phyloP scores from a whole-genome alignment of 768 basidiomycete genomes.

The Cystofilobasidium ferigula region DNA sequence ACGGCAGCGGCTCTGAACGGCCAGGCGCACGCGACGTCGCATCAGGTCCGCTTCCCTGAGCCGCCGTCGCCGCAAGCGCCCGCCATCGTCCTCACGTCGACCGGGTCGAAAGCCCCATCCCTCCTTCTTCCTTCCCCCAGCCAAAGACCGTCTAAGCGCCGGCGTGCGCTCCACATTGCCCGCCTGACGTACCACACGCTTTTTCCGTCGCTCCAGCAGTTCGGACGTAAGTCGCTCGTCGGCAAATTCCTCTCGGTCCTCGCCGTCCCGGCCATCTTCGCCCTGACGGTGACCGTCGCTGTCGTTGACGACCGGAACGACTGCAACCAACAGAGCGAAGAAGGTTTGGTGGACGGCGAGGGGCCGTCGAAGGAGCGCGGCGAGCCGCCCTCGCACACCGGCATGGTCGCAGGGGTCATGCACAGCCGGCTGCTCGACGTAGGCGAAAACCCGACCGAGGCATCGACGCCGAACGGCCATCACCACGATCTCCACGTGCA shows the following conservation, averaged over 20 bases:
- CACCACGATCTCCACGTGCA: background rate
- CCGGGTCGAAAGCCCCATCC: background rate
- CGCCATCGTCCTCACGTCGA: background rate
- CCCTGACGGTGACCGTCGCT: slow-evolving; percentile 76
- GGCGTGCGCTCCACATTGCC: background rate
- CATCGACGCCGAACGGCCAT: background rate
- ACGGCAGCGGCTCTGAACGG: background rate
- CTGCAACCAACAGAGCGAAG: slow-evolving; percentile 34
- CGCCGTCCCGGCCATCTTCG: slow-evolving; percentile 75
- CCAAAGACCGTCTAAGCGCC: background rate
- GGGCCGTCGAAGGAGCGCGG: background rate
- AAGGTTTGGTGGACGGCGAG: slow-evolving; percentile 30
- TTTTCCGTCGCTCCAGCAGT: slow-evolving; percentile 73
- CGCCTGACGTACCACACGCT: slow-evolving; percentile 49
- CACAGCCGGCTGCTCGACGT: slow-evolving; percentile 13
- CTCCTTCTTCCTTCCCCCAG: background rate
- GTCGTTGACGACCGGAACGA: slow-evolving; percentile 49
- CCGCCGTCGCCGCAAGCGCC: too few relatives aligned
- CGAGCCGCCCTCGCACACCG: background rate
- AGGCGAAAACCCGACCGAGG: slow-evolving; percentile 14
- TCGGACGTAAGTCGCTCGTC: slow-evolving; percentile 56
- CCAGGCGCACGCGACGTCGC: too few relatives aligned
- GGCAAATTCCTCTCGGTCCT: slow-evolving; percentile 65
- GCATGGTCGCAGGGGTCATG: background rate
- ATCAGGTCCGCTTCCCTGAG: too few relatives aligned